These are phyloP conservation scores for Exophiala alcalophila DNA, from an alignment of 2,329 filamentous ascomycete genomes.

Conservation along the genomic window DNA sequence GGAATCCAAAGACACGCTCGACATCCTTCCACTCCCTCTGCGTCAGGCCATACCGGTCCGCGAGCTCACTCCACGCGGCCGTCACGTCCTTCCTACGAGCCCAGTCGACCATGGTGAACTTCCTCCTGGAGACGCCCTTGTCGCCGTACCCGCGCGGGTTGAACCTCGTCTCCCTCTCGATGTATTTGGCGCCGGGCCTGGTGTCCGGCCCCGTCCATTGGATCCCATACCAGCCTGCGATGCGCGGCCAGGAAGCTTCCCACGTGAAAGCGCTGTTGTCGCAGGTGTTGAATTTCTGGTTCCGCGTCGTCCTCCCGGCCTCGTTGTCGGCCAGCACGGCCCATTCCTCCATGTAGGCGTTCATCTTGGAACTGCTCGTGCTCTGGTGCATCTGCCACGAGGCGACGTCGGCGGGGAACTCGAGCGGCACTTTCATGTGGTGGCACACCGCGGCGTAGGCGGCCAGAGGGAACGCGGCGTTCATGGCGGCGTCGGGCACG, in stretches of 20 bases:
- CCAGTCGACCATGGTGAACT: constrained; percentile 48
- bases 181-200: constrained; percentile 25
- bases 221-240: constrained; percentile 46
- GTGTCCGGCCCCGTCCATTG: constrained; percentile 35
- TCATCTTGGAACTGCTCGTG: constrained; percentile 47
- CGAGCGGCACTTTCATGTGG: constrained; percentile 40
- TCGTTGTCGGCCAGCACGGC: constrained; percentile 43
- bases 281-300: constrained; percentile 50
- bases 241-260: constrained; percentile 48
- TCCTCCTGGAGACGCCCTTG: constrained; percentile 37
- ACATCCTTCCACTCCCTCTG: constrained; percentile 44
- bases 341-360: constrained; percentile 51
- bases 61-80: constrained; percentile 47
- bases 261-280: constrained; percentile 48
- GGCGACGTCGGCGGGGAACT: constrained; percentile 44
- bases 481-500: constrained; percentile 51
- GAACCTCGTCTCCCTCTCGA: constrained; percentile 29
- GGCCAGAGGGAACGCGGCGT: constrained; percentile 47
- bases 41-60: constrained; percentile 40
- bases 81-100: constrained; percentile 44
- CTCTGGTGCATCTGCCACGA: constrained; percentile 45
- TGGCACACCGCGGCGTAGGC: constrained; percentile 50
- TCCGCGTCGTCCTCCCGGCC: constrained; percentile 36
- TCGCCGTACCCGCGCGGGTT: constrained; percentile 45
- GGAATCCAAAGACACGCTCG: constrained; percentile 47